Base-by-base conservation (phyloP, 768 basidiomycete genomes). In the Clitopilus hobsonii region DNA sequence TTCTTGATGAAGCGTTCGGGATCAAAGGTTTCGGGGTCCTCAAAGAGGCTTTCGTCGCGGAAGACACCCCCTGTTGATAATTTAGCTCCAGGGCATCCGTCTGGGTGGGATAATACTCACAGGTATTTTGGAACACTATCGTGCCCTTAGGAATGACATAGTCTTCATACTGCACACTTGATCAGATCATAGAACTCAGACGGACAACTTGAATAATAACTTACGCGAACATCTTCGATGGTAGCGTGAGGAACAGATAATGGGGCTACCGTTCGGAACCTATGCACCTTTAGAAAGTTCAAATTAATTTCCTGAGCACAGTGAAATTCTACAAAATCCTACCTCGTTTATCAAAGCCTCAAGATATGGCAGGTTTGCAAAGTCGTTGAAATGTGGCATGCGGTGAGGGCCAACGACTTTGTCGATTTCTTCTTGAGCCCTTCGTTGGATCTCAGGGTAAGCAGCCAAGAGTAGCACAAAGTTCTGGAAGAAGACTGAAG, bases 391-490 rank as follows among this genome's bases (percentile, higher is more conserved):
- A 13, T 54, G 56, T 8, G 70, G 71, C 2, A 72, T 60, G 6
- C 66, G 56, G 18, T 60, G 61, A 22, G 38, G 23, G 5, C 61
- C 63, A 4, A 67, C 51, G 8, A 70, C 56, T 1, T 30, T 13
- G 55, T 72, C 69, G 3, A 73, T 60, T 51, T 71, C 66, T 8
- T 59, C 54, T 52, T 73, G 70, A 6, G 65, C 71, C 24, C 55
- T 61, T 22, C 56, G 53, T 52, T 69, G 70, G 2, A 55, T 55
- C 8, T 60, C 61, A 1, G 70, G 70, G 54, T 63, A 63, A 13
- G 54, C 54, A 18, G 47, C 47, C 25, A 54, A 16, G 16, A 25
- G 27, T 59, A 69, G 56, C 24, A 68, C 48, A 50, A 71, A 53
- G 24, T 56, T 56, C n/a, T 56, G 57, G 8, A 65, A 28, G 38